A percentile compares a stretch with the other conserved stretches of the same genome.
Evolutionary conservation across 2,329 filamentous ascomycete genomes (phyloP).

Genomic region (Aspergillus thermomutatus): DNA sequence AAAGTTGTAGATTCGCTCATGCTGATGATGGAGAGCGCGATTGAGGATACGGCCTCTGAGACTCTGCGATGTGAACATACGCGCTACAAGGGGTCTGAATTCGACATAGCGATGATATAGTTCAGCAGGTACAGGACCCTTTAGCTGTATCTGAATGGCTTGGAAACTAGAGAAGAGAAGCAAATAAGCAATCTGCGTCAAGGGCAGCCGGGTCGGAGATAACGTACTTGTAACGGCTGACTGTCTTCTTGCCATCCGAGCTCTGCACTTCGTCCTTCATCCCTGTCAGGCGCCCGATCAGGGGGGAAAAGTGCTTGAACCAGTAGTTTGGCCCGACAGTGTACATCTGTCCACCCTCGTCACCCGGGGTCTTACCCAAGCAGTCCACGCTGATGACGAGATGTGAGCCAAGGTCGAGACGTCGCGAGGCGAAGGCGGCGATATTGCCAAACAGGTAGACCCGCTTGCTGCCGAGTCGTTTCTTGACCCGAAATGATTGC

Average conservation of each 20-base stretch:
- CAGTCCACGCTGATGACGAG: constrained; percentile 72
- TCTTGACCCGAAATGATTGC: constrained; percentile 69
- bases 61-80: constrained; percentile 79
- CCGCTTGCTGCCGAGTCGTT: constrained; percentile 76
- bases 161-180: constrained; percentile 64
- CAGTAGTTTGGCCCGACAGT: constrained; percentile 74
- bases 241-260: constrained; percentile 51
- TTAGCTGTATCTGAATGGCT: constrained; percentile 84
- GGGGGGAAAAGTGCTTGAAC: constrained; percentile 81
- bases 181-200: constrained; percentile 1
- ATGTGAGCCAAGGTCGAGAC: constrained; percentile 65
- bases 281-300: constrained; percentile 78
- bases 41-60: constrained; percentile 77
- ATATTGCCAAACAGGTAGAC: constrained; percentile 74
- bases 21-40: constrained; percentile 84
- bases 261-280: constrained; percentile 63
- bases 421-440: constrained; percentile 59
- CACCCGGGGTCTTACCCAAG: constrained; percentile 67
- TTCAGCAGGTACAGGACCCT: constrained; percentile 73
- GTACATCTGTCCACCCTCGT: constrained; percentile 67
- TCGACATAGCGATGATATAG: constrained; percentile 93
- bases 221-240: constrained; percentile 72
- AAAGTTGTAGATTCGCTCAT: constrained; percentile 84
- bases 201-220: not conserved
- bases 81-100: constrained; percentile 83